Evolutionary conservation across 345 rosid genomes (phyloP).

Genomic region (Arabidopsis arenosa): DNA sequence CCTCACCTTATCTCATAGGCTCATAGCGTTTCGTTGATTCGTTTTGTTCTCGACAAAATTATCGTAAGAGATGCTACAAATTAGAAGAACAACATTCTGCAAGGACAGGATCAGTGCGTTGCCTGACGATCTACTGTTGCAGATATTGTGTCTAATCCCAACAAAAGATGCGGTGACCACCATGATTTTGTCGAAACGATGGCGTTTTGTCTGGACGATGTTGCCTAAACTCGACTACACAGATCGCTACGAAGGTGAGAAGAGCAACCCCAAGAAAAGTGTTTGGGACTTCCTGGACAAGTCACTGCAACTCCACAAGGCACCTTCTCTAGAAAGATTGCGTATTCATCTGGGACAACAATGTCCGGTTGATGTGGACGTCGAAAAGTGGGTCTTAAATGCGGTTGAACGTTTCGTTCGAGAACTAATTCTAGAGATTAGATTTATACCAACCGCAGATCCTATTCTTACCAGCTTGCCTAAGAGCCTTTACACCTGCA

Average conservation of each 20-base stretch:
- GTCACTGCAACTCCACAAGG: constrained; percentile 12
- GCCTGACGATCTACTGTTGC: constrained; percentile 9
- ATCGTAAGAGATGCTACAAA: background rate
- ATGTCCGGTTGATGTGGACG: background rate
- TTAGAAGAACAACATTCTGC: background rate
- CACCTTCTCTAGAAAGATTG: background rate
- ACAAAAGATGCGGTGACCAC: background rate
- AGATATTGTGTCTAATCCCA: background rate
- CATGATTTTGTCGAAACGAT: constrained; percentile 4
- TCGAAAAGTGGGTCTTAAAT: background rate
- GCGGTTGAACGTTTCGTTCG: background rate
- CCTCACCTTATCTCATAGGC: too few relatives aligned
- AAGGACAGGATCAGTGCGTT: background rate
- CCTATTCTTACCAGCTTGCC: background rate
- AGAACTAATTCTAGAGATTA: background rate
- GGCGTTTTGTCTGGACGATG: constrained; percentile 5
- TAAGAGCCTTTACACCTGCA: background rate
- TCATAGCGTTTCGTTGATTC: too few relatives aligned
- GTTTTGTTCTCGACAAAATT: background rate
- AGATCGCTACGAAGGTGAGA: background rate
- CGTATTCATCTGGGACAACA: background rate
- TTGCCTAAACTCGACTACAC: constrained; percentile 4
- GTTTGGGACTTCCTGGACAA: constrained; percentile 1
- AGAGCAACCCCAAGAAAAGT: background rate
- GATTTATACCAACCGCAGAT: too few relatives aligned